These are phyloP conservation scores for Berberis vulgaris DNA, from an alignment of 164 flowering plant genomes.

Conservation along the genomic window DNA sequence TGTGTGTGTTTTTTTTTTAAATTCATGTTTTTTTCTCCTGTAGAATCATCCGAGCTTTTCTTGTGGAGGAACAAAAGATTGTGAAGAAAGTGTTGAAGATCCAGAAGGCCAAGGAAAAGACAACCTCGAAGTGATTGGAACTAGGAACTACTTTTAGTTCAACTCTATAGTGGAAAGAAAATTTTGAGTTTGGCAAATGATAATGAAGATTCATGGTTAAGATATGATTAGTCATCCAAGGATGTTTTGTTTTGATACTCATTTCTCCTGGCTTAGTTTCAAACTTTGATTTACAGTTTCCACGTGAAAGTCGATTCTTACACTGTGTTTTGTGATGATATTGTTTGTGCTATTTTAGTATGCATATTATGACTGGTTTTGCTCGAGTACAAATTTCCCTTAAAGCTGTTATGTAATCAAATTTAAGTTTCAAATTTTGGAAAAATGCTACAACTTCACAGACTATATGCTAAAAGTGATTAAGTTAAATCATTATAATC, in stretches of 20 bases:
- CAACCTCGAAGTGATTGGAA: slow-evolving; percentile 30
- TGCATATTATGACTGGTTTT: too few species aligned
- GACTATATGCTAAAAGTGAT: too few species aligned
- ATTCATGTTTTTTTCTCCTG: neutral
- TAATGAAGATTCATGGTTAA: slow-evolving; percentile 9
- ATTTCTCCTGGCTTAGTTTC: neutral
- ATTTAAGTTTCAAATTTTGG: too few species aligned
- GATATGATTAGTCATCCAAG: neutral
- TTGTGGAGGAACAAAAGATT: slow-evolving; percentile 75
- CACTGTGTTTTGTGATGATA: too few species aligned
- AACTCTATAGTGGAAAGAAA: slow-evolving; percentile 10
- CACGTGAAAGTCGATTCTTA: too few species aligned
- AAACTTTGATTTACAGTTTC: too few species aligned
- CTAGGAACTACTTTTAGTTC: neutral
- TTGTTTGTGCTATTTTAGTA: too few species aligned
- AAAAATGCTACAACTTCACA: too few species aligned
- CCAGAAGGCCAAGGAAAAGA: slow-evolving; percentile 73
- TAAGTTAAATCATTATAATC: too few species aligned
- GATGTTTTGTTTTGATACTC: neutral
- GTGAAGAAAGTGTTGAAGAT: slow-evolving; percentile 81
- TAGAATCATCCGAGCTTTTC: slow-evolving; percentile 70
- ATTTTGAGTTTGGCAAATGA: slow-evolving; percentile 16
- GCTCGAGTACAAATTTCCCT: too few species aligned
- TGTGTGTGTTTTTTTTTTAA: too few species aligned
- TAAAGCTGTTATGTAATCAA: too few species aligned